phyloP scores from a whole-genome alignment of 2,329 filamentous ascomycete genomes.

The Penicillium sp. region DNA sequence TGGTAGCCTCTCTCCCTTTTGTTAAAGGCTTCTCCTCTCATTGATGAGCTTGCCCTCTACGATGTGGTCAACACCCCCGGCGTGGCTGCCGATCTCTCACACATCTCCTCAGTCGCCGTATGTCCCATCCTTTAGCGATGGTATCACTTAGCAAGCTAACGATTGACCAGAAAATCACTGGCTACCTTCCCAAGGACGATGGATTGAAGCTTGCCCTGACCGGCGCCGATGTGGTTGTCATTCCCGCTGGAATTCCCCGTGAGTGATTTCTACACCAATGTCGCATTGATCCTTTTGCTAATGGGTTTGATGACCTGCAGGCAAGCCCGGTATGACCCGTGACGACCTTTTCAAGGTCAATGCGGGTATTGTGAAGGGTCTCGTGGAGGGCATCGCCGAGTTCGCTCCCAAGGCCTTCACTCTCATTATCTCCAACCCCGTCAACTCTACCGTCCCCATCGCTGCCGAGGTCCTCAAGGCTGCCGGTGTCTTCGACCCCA shows the following conservation, averaged over 20 bases:
- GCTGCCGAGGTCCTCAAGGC: slow-evolving; percentile 94
- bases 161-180: slow-evolving; percentile 66
- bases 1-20: slow-evolving; percentile 87
- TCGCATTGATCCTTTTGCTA: slow-evolving; percentile 5
- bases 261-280: slow-evolving; percentile 40
- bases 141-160: background rate
- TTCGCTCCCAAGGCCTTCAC: slow-evolving; percentile 89
- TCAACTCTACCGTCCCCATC: slow-evolving; percentile 98
- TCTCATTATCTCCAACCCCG: slow-evolving; percentile 97
- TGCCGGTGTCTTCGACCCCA: slow-evolving; percentile 87
- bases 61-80: slow-evolving; percentile 99
- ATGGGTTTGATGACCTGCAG: slow-evolving; percentile 45
- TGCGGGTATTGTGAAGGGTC: slow-evolving; percentile 91
- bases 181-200: slow-evolving; percentile 80
- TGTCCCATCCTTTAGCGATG: slow-evolving; percentile 38
- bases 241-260: slow-evolving; percentile 97
- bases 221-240: slow-evolving; percentile 92
- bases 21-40: slow-evolving; percentile 80
- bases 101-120: slow-evolving; percentile 88
- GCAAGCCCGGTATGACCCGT: slow-evolving; percentile 98
- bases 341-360: slow-evolving; percentile 99
- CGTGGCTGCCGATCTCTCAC: slow-evolving; percentile 91
- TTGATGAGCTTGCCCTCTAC: slow-evolving; percentile 93
- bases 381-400: slow-evolving; percentile 84
- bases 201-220: slow-evolving; percentile 85